Base-by-base conservation (phyloP, 495 filamentous ascomycete genomes). In the Aspergillus nidulans region DNA sequence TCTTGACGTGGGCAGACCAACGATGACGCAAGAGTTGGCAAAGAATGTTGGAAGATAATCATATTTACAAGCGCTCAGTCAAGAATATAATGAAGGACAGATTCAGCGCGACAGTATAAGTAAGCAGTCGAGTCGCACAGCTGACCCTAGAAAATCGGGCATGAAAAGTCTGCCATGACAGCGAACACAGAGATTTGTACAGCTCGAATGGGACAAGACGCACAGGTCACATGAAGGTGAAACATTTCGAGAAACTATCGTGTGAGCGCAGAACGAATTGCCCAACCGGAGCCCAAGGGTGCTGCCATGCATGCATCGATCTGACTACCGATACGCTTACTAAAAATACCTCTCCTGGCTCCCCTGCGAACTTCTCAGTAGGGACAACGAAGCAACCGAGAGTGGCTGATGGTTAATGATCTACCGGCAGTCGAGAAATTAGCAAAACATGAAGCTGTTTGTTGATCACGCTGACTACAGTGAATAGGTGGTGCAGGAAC, bases 191-290 rank as follows among this genome's bases (percentile, higher is more conserved):
- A 43, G 34, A 20, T 24, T 46, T 48, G 3, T 38, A 41, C 44
- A 49, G 53, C 45, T 49, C 36, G 47, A 42, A 46, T 55, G 13
- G 10, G 36, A 34, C 39, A 38, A n/a, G 24, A 24, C 20, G 32
- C 46, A 49, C 39, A 36, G 36, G 44, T 55, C 53, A 60, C 51
- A 49, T 55, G 52, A 53, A 43, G 16, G 34, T 56, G 53, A 43
- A 43, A 56, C 45, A 34, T 52, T 23, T 23, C 42, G 47, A 20
- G 51, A 46, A 43, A 49, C 21, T 41, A 52, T 42, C 12, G 49
- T 52, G 26, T 42, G 38, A 25, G 49, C n/a, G 12, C 34, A 52
- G 30, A 40, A 10, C 12, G 28, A 24, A 50, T 16, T 32, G 24
- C 20, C 32, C 20, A 41, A 36, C 50, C 40, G 10, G 40, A 47